These are phyloP conservation scores for Nitzschia putrida DNA, from an alignment of 108 stramenopile species.

Conservation along the genomic window DNA sequence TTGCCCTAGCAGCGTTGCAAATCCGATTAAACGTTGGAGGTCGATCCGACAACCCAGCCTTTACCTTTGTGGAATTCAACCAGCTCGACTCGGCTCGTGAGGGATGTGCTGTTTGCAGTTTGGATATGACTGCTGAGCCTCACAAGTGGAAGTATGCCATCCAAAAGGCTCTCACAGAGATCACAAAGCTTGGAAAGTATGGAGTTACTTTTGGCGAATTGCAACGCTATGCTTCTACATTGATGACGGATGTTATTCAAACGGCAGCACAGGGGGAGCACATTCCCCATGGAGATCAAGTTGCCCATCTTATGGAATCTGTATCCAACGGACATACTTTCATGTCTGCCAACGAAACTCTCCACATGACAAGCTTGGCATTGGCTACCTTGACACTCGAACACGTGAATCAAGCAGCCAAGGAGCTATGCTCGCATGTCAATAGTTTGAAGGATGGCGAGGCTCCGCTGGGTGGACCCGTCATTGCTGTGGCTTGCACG, in stretches of 20 bases:
- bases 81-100: constrained; percentile 95
- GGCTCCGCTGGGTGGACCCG: constrained; percentile 52
- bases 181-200: constrained; percentile 87
- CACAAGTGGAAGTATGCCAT: constrained; percentile 93
- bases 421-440: constrained; percentile 92
- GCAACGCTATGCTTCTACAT: constrained; percentile 88
- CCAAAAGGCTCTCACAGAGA: constrained; percentile 85
- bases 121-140: constrained; percentile 95
- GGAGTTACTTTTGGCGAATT: constrained; percentile 92
- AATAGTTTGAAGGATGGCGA: constrained; percentile 74
- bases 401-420: constrained; percentile 91
- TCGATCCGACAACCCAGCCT: constrained; percentile 89
- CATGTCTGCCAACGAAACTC: constrained; percentile 93
- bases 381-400: constrained; percentile 88
- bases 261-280: constrained; percentile 92
- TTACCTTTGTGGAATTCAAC: constrained; percentile 97
- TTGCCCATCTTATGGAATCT: constrained; percentile 95
- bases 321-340: constrained; percentile 96
- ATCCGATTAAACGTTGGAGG: constrained; percentile 95
- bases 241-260: constrained; percentile 93
- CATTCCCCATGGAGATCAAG: constrained; percentile 91
- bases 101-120: constrained; percentile 95
- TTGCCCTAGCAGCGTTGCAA: constrained; percentile 92
- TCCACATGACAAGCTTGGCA: constrained; percentile 83
- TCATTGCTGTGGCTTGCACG: constrained; percentile 81